Percentiles rank a stretch among this genome's conserved stretches.
phyloP scores from a whole-genome alignment of 768 basidiomycete species.

The Psilocybe azurescens region DNA sequence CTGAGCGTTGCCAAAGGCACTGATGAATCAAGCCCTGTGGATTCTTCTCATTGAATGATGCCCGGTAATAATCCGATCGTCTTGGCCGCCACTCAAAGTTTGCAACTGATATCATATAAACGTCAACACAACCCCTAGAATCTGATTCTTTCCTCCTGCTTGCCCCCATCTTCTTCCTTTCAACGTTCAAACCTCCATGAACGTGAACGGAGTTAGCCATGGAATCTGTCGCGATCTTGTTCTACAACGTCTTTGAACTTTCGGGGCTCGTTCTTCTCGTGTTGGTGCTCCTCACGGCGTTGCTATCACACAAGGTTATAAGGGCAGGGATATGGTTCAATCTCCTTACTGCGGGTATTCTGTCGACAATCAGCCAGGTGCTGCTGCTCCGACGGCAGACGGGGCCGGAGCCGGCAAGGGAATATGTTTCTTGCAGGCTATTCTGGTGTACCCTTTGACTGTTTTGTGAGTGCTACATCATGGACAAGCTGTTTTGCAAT shows the following conservation, averaged over 20 bases:
- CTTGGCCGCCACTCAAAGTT: not conserved
- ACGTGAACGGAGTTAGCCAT: not conserved
- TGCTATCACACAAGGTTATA: not conserved
- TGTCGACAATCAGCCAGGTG: not conserved
- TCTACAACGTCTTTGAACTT: not conserved
- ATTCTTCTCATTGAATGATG: too few species aligned
- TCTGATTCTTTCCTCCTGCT: not conserved
- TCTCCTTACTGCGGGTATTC: not conserved
- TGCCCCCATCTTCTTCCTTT: not conserved
- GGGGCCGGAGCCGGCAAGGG: not conserved
- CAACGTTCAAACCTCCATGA: too few species aligned
- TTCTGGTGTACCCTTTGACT: conserved; percentile 3
- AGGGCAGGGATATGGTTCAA: conserved; percentile 3
- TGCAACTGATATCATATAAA: not conserved
- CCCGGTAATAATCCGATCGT: too few species aligned
- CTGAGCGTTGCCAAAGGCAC: too few species aligned
- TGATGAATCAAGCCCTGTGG: too few species aligned
- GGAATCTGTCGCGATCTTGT: not conserved
- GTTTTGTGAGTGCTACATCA: not conserved
- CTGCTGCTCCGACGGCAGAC: conserved; percentile 6
- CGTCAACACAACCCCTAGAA: not conserved
- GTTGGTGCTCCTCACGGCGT: not conserved
- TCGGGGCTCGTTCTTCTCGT: not conserved
- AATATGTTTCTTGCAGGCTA: conserved; percentile 3
- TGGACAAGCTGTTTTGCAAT: not conserved